Evolutionary conservation across 139 green algal species (phyloP).

Genomic region (Tetradesmus obliquus): DNA sequence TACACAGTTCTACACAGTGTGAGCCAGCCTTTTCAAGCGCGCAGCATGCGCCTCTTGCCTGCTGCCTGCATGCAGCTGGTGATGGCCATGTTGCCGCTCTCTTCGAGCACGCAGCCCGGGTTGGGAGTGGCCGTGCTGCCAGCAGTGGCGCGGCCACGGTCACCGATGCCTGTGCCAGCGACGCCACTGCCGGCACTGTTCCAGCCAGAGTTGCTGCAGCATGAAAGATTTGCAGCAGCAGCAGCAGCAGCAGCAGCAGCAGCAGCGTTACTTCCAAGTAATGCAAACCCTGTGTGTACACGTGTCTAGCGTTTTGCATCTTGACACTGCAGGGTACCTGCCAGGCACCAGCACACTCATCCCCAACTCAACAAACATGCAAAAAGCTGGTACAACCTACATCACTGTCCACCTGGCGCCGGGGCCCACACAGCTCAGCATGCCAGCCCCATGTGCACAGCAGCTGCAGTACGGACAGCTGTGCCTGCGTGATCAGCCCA

Average conservation of each 20-base stretch:
- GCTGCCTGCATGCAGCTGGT: background rate
- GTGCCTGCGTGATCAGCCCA: too few relatives aligned
- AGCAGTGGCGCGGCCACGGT: background rate
- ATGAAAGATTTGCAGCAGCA: background rate
- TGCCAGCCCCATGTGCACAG: too few relatives aligned
- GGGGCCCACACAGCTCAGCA: too few relatives aligned
- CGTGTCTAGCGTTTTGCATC: too few relatives aligned
- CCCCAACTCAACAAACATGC: too few relatives aligned
- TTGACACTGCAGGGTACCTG: too few relatives aligned
- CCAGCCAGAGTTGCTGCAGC: background rate
- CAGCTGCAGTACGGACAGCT: too few relatives aligned
- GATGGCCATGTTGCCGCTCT: background rate
- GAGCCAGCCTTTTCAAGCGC: background rate
- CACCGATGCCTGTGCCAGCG: background rate
- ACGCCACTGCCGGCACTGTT: background rate
- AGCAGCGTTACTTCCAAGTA: background rate
- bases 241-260: constrained; percentile 3
- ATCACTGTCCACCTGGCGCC: too few relatives aligned
- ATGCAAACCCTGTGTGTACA: background rate
- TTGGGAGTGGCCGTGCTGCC: background rate
- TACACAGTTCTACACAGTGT: too few relatives aligned
- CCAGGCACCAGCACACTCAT: too few relatives aligned
- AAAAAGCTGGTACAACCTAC: too few relatives aligned
- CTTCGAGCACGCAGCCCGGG: background rate
- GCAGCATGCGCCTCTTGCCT: background rate